These are phyloP conservation scores for Parafenestella ontariensis DNA, from an alignment of 2,329 filamentous ascomycete genomes.

Conservation along the genomic window DNA sequence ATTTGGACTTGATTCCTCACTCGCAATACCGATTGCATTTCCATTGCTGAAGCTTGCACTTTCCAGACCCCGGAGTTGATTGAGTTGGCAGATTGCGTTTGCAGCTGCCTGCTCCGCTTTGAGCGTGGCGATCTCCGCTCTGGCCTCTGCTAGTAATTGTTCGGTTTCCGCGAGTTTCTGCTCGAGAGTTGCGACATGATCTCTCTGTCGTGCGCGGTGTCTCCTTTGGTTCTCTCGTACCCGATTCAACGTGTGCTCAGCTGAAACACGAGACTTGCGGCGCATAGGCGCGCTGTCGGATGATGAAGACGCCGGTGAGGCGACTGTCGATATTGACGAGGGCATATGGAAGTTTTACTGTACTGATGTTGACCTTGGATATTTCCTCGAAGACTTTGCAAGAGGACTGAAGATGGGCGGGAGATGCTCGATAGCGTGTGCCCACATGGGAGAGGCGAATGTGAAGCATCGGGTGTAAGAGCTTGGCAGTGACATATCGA, in stretches of 20 bases:
- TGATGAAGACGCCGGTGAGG: slow-evolving; percentile 18
- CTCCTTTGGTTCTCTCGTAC: slow-evolving; percentile 62
- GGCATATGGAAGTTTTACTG: slow-evolving; percentile 4
- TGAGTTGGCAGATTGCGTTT: slow-evolving; percentile 10
- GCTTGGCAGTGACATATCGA: slow-evolving; percentile 38
- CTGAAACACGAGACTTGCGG: slow-evolving; percentile 34
- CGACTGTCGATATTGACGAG: neutral
- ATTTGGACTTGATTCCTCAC: neutral
- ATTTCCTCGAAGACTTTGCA: neutral
- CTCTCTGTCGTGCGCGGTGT: slow-evolving; percentile 55
- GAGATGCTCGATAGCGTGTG: neutral
- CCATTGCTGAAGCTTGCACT: neutral
- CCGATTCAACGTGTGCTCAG: slow-evolving; percentile 49
- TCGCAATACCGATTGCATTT: neutral
- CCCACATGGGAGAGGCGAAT: neutral
- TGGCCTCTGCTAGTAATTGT: slow-evolving; percentile 29
- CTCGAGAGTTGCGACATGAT: slow-evolving; percentile 52
- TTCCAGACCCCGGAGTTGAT: neutral
- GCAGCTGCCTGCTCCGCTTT: slow-evolving; percentile 23
- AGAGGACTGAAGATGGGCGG: neutral
- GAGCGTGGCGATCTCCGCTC: slow-evolving; percentile 35
- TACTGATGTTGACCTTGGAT: neutral
- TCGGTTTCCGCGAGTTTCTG: slow-evolving; percentile 39
- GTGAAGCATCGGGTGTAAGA: slow-evolving; percentile 22
- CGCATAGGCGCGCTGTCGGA: slow-evolving; percentile 11